Evolutionary conservation across 2,329 filamentous ascomycete genomes (phyloP).

Genomic region (Aspergillus ochraceoroseus): DNA sequence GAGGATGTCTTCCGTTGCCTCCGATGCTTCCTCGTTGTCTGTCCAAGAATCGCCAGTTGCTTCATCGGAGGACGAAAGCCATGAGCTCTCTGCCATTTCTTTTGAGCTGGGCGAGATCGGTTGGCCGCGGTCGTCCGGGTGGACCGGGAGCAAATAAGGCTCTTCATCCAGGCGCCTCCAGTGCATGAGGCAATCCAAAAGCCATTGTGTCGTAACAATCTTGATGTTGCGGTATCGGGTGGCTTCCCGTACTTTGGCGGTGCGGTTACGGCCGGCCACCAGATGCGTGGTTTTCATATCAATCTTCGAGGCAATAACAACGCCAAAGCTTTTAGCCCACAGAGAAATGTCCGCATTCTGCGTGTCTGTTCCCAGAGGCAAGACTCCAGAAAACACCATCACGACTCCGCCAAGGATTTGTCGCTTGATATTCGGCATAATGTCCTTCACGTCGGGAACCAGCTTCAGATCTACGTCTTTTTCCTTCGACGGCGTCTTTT

Average conservation of each 20-base stretch:
- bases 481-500: constrained; percentile 42
- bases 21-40: constrained; percentile 39
- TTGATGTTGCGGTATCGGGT: constrained; percentile 73
- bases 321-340: constrained; percentile 83
- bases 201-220: constrained; percentile 89
- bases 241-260: constrained; percentile 85
- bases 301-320: constrained; percentile 49
- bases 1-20: constrained; percentile 44
- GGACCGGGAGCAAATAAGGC: constrained; percentile 71
- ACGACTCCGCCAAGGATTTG: constrained; percentile 68
- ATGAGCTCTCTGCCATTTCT: constrained; percentile 43
- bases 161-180: constrained; percentile 77
- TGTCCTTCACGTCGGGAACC: constrained; percentile 77
- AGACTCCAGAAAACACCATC: constrained; percentile 84
- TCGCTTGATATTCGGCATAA: constrained; percentile 78
- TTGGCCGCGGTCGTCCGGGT: constrained; percentile 59
- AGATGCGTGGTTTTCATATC: constrained; percentile 48
- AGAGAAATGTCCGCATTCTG: constrained; percentile 78
- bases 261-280: constrained; percentile 60
- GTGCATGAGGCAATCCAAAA: constrained; percentile 74
- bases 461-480: constrained; percentile 51
- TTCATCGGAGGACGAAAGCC: constrained; percentile 46
- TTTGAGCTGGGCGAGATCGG: constrained; percentile 40
- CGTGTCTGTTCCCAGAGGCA: constrained; percentile 75
- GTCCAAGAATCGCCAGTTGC: constrained; percentile 47